Percentiles rank a stretch among this genome's conserved stretches.
phyloP scores from a whole-genome alignment of 2,329 filamentous ascomycete species.

The Dothideomycetes sp. region DNA sequence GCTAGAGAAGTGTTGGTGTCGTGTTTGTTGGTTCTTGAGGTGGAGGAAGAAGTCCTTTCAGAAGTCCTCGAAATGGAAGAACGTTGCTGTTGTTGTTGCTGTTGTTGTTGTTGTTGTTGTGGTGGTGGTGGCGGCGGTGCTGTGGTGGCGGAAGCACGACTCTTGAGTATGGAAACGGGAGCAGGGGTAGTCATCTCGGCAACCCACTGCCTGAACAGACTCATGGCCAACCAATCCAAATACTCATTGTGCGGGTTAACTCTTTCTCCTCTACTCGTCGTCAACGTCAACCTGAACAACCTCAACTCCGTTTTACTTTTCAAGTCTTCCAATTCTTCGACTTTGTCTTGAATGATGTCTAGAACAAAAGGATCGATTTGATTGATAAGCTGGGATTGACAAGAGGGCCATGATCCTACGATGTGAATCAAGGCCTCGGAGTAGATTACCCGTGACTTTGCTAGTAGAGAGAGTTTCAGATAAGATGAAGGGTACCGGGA shows the following conservation, averaged over 20 bases:
- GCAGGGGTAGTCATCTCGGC: conserved; percentile 79
- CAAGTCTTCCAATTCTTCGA: conserved; percentile 78
- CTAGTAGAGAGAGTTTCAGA: conserved; percentile 77
- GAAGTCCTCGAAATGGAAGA: conserved; percentile 12
- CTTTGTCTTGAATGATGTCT: conserved; percentile 90
- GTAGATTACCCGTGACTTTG: conserved; percentile 69
- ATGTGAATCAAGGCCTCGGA: conserved; percentile 80
- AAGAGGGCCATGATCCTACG: conserved; percentile 85
- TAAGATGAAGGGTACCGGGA: conserved; percentile 93
- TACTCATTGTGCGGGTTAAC: conserved; percentile 72
- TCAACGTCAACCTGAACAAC: conserved; percentile 72
- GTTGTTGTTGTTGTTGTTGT: no score
- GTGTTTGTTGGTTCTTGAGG: background rate
- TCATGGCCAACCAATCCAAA: conserved; percentile 81
- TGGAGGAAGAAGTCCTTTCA: conserved; percentile 9
- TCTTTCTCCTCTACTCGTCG: conserved; percentile 70
- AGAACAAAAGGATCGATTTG: conserved; percentile 67
- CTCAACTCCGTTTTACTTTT: conserved; percentile 71
- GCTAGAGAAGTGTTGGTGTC: conserved; percentile 15
- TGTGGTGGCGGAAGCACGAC: conserved; percentile 28
- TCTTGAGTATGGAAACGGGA: conserved; percentile 43
- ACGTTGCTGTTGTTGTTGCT: no score
- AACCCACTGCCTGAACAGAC: conserved; percentile 84
- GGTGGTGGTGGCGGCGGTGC: conserved; percentile 28
- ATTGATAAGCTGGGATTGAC: conserved; percentile 64